A percentile compares a stretch with the other conserved stretches of the same genome.
These are phyloP conservation scores for Alliaria petiolata DNA, from an alignment of 345 rosid species.

Conservation along the genomic window DNA sequence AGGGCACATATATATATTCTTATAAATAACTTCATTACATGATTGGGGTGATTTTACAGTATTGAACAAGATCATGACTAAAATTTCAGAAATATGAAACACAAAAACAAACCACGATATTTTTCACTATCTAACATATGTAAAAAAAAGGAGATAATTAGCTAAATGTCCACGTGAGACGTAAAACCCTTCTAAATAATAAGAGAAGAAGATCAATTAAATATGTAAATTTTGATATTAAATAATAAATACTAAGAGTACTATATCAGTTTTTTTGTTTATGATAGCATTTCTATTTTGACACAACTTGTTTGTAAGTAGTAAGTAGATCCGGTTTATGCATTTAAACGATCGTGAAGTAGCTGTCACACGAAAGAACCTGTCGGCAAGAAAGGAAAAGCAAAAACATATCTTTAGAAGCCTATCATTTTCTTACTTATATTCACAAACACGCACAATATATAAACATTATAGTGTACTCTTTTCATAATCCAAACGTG, in stretches of 20 bases:
- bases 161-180: background rate
- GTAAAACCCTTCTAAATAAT: background rate
- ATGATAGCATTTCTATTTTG: slow-evolving; percentile 14
- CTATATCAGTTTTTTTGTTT: background rate
- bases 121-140: background rate
- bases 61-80: background rate
- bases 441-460: background rate
- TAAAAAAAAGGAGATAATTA: background rate
- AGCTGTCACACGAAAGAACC: slow-evolving; percentile 24
- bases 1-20: no score
- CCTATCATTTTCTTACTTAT: slow-evolving; percentile 19
- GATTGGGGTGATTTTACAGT: background rate
- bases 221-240: background rate
- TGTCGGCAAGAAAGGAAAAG: slow-evolving; percentile 24
- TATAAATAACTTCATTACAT: background rate
- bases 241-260: background rate
- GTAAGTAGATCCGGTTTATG: background rate
- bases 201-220: background rate
- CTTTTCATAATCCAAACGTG: slow-evolving; percentile 25
- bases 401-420: slow-evolving; percentile 2
- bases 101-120: background rate
- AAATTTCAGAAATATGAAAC: background rate
- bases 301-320: slow-evolving; percentile 12
- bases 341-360: slow-evolving; percentile 25
- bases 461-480: background rate